Conservation (phyloP, 306 rosid genomes). For the Rosa persica region DNA sequence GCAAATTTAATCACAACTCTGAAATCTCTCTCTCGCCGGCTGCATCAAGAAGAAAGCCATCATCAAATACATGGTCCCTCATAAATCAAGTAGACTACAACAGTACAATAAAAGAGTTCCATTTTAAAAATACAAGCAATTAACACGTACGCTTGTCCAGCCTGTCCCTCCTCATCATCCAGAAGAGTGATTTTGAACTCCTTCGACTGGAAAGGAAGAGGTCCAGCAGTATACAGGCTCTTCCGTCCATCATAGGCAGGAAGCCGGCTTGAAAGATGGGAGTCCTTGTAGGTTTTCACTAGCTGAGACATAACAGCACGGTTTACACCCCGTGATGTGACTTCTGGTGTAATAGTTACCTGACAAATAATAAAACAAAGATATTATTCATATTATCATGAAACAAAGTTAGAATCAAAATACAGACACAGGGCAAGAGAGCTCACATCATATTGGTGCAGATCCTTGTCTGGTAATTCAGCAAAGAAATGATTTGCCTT, state of each 20-base stretch:
- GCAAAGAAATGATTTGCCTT: conserved; percentile 97
- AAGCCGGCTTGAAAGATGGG: conserved; percentile 79
- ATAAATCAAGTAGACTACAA: background rate
- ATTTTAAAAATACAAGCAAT: background rate
- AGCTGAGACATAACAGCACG: conserved; percentile 89
- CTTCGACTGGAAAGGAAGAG: conserved; percentile 71
- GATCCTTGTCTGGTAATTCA: conserved; percentile 81
- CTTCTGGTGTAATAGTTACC: conserved; percentile 94
- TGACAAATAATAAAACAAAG: conserved; percentile 24
- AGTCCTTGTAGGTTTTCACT: conserved; percentile 63
- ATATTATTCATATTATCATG: background rate
- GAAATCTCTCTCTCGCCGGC: conserved; percentile 73
- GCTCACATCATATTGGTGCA: conserved; percentile 97
- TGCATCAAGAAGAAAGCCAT: conserved; percentile 29
- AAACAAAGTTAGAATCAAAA: background rate
- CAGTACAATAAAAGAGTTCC: background rate
- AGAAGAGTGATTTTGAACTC: conserved; percentile 70
- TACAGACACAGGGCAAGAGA: background rate
- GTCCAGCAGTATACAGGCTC: conserved; percentile 93
- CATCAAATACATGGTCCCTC: background rate
- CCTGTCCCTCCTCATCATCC: conserved; percentile 91
- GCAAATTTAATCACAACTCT: conserved; percentile 87
- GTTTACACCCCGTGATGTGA: conserved; percentile 77
- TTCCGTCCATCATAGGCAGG: conserved; percentile 98
- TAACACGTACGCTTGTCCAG: conserved; percentile 57